Base-by-base conservation (phyloP, 495 filamentous ascomycete species). In the Daldinia decipiens region DNA sequence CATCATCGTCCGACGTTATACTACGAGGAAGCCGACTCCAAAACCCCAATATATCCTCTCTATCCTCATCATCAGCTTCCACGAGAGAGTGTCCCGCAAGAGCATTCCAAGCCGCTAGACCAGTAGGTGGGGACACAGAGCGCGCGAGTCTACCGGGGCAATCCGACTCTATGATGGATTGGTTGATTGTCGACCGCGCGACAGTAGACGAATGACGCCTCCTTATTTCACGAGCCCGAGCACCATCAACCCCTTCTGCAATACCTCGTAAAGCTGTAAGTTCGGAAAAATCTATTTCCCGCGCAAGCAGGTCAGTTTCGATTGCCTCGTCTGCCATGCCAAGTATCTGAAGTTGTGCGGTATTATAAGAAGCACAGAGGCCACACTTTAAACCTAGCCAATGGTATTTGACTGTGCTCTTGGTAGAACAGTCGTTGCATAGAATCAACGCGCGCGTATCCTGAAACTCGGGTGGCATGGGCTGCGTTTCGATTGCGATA, bases 341-440 rank as follows among this genome's bases (percentile, higher is more conserved):
- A 4, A 71, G 68, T 32, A 95, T 83, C 52, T 87, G 86, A 51
- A 92, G 80, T 77, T 94, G 90, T 6, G 87, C 87, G 13, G 93
- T 97, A 76, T 97, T 96, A 74, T 94, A 95, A 5, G 91, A 94
- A 65, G 89, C 85, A 76, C 93, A 95, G 54, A 93, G 86, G 27
- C 87, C 88, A 78, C 95, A 99, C 81, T 94, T 97, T 27, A 96
- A 83, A 4, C 95, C 95, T 17, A 98, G 81, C 93, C 96, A 99
- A 77, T 99, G 95, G 74, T 96, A 99, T 47, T 87, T 85, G 19
- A 94, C 92, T 34, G 89, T 87, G 51, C 89, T 92, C 77, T 94
- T 97, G 19, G 91, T 91, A 43, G 88, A 89, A 79, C 95, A 99
- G 78, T 99, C 95, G 78, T 98, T 98, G 76, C 95, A 99, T 60